phyloP scores from a whole-genome alignment of 2,329 filamentous ascomycete species.

The Lecanicillium sp. region DNA sequence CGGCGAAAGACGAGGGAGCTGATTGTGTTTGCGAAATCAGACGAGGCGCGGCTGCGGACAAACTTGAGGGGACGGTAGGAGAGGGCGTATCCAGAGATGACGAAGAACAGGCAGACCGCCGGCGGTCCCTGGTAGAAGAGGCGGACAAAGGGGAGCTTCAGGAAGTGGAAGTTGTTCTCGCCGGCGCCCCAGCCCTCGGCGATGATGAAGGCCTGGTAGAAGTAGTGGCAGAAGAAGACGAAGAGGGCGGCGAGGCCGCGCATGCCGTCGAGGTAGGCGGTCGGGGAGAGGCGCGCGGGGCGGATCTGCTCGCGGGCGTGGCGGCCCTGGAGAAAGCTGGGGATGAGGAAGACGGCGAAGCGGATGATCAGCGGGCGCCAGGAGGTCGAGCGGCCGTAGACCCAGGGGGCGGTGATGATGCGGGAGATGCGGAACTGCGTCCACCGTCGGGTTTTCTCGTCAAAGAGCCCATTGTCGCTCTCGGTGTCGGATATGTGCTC shows the following conservation, averaged over 20 bases:
- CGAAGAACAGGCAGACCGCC: constrained; percentile 56
- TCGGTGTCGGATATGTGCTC: constrained; percentile 38
- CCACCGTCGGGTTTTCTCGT: constrained; percentile 33
- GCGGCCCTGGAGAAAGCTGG: constrained; percentile 45
- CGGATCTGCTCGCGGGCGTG: constrained; percentile 35
- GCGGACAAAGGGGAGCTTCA: constrained; percentile 49
- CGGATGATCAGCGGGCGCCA: constrained; percentile 34
- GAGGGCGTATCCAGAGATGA: constrained; percentile 48
- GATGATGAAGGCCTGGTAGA: constrained; percentile 47
- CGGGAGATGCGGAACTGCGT: constrained; percentile 18
- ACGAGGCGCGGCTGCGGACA: constrained; percentile 23
- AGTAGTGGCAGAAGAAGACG: constrained; percentile 53
- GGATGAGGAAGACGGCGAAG: constrained; percentile 40
- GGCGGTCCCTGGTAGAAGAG: constrained; percentile 50
- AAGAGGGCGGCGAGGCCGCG: constrained; percentile 49
- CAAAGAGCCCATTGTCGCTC: constrained; percentile 28
- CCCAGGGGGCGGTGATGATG: constrained; percentile 24
- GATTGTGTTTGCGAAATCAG: constrained; percentile 39
- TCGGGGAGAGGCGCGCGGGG: constrained; percentile 41
- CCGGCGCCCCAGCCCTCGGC: constrained; percentile 44
- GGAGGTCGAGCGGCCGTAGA: constrained; percentile 27
- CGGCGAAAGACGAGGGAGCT: constrained; percentile 47
- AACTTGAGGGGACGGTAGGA: constrained; percentile 34
- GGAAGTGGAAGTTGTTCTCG: constrained; percentile 37
- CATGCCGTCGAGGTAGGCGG: constrained; percentile 53